These are phyloP conservation scores for Peterozyma toletana DNA, from an alignment of 805 yeast species.

Conservation along the genomic window DNA sequence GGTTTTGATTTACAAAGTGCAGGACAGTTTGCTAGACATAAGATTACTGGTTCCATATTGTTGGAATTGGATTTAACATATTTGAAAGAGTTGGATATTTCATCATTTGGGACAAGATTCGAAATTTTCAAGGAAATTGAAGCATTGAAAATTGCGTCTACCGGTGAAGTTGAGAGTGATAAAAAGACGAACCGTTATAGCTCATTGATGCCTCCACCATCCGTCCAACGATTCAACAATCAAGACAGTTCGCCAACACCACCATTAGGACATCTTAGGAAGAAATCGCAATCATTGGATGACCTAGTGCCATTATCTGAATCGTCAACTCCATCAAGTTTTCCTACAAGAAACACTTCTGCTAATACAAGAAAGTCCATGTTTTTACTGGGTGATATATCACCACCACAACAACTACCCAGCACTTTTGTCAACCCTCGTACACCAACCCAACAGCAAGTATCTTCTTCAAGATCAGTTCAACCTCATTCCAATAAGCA, in stretches of 20 bases:
- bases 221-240: constrained; percentile 7
- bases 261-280: constrained; percentile 33
- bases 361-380: constrained; percentile 1
- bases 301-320: constrained; percentile 1
- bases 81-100: constrained; percentile 85
- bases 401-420: neutral
- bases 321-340: constrained; percentile 2
- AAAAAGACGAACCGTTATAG: constrained; percentile 9
- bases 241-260: constrained; percentile 11
- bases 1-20: constrained; percentile 76
- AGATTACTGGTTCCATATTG: constrained; percentile 80
- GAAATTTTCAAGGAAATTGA: constrained; percentile 89
- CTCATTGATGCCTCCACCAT: constrained; percentile 35
- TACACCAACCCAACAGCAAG: neutral
- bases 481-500: constrained; percentile 1
- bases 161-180: constrained; percentile 11
- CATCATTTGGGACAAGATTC: constrained; percentile 91
- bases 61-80: constrained; percentile 80
- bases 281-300: constrained; percentile 45
- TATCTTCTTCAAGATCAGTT: neutral
- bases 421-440: neutral
- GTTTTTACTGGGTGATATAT: neutral
- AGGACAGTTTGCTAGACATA: constrained; percentile 76
- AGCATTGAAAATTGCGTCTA: constrained; percentile 31
- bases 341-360: constrained; percentile 1